Conservation (phyloP, 805 yeast species). For the Saccharomycopsis sp. region DNA sequence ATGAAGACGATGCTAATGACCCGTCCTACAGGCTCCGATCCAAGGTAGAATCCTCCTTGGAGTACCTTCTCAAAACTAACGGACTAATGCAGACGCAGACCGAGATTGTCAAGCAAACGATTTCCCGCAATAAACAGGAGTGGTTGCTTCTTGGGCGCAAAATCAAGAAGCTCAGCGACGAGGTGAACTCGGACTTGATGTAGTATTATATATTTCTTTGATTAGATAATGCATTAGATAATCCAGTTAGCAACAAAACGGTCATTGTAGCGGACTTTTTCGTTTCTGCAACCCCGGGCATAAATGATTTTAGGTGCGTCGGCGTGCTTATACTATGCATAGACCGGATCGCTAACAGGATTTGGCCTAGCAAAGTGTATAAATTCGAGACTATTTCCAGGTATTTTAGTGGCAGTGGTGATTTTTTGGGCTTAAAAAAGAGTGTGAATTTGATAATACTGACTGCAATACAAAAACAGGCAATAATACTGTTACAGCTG, state of each 20-base stretch:
- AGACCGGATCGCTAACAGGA: neutral
- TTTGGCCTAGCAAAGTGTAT: neutral
- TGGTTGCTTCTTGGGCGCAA: conserved; percentile 12
- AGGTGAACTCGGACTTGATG: neutral
- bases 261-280: neutral
- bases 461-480: too few relatives aligned
- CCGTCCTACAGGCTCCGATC: conserved; percentile 1
- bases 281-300: neutral
- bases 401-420: neutral
- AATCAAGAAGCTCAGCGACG: conserved; percentile 3
- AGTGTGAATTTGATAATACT: too few relatives aligned
- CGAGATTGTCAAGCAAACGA: neutral
- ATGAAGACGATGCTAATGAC: conserved; percentile 4
- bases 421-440: neutral
- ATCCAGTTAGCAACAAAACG: too few relatives aligned
- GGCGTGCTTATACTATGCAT: neutral
- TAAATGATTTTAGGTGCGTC: neutral
- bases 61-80: conserved; percentile 10
- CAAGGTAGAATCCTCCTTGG: conserved; percentile 12
- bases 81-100: conserved; percentile 9
- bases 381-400: neutral
- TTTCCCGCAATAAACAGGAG: conserved; percentile 7
- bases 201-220: too few relatives aligned
- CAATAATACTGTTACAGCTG: too few relatives aligned
- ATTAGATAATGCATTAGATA: too few relatives aligned